A percentile compares a stretch with the other conserved stretches of the same genome.
These are phyloP conservation scores for Wickerhamiella spandovensis DNA, from an alignment of 805 yeast species.

Conservation along the genomic window DNA sequence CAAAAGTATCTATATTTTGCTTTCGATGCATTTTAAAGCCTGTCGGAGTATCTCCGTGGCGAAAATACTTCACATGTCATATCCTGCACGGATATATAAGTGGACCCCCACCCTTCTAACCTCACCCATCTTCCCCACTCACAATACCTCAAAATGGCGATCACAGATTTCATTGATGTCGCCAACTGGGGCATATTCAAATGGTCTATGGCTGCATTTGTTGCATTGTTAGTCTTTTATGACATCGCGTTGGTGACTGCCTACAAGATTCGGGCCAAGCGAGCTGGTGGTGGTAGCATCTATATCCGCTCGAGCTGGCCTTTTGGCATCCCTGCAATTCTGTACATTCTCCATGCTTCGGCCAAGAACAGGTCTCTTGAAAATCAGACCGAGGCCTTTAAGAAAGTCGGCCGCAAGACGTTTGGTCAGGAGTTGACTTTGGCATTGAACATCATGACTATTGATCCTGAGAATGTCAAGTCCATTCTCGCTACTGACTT, in stretches of 20 bases:
- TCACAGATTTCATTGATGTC: neutral
- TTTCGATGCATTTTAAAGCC: no score
- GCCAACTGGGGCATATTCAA: neutral
- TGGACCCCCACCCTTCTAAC: no score
- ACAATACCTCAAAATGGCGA: neutral
- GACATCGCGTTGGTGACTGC: neutral
- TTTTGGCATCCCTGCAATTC: neutral
- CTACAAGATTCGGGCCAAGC: neutral
- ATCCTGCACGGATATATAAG: no score
- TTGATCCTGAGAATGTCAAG: slow-evolving; percentile 22
- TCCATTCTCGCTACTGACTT: slow-evolving; percentile 21
- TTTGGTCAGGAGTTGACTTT: neutral
- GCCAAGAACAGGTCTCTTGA: neutral
- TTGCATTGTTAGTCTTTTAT: neutral
- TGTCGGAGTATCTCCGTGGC: no score
- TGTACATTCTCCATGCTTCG: neutral
- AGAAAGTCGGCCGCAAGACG: neutral
- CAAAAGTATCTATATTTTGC: no score
- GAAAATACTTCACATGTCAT: no score
- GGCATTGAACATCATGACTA: slow-evolving; percentile 7
- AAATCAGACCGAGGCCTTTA: neutral
- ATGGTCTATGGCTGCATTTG: neutral
- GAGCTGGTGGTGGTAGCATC: neutral
- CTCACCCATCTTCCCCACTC: neutral
- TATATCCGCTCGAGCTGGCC: neutral